A percentile compares a stretch with the other conserved stretches of the same genome.
phyloP scores from a whole-genome alignment of 441 rosid genomes.

The Dalechampia spathulata region DNA sequence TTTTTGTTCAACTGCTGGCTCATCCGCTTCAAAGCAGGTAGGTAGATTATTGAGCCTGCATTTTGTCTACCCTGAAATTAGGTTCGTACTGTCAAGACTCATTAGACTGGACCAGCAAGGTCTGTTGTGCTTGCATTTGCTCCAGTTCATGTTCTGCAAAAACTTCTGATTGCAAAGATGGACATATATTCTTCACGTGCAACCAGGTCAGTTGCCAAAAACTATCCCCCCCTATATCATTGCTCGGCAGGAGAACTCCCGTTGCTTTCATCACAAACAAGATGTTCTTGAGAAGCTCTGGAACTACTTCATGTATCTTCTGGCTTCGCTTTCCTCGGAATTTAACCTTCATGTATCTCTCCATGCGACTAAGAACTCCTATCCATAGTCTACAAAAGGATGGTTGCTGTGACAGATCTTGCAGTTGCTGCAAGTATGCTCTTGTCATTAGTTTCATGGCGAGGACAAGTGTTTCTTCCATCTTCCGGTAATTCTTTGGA shows the following conservation, averaged over 20 bases:
- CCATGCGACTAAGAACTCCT: constrained; percentile 81
- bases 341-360: constrained; percentile 77
- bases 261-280: constrained; percentile 71
- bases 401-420: constrained; percentile 55
- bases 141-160: constrained; percentile 56
- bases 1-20: background rate
- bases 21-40: background rate
- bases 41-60: background rate
- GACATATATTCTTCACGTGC: constrained; percentile 68
- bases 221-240: constrained; percentile 77
- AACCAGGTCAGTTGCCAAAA: constrained; percentile 90
- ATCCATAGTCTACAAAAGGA: constrained; percentile 88
- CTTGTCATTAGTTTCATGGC: constrained; percentile 66
- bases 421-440: constrained; percentile 63
- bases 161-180: constrained; percentile 65
- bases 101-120: constrained; percentile 12
- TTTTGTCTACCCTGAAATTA: constrained; percentile 1
- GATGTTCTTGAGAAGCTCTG: constrained; percentile 73
- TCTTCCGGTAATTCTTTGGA: constrained; percentile 76
- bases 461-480: constrained; percentile 74
- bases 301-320: constrained; percentile 65
- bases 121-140: constrained; percentile 24
- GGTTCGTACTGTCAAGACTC: constrained; percentile 24
- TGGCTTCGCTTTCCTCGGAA: constrained; percentile 72
- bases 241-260: constrained; percentile 62